Evolutionary conservation across 805 yeast genomes (phyloP).

Genomic region (Candida caryicola): DNA sequence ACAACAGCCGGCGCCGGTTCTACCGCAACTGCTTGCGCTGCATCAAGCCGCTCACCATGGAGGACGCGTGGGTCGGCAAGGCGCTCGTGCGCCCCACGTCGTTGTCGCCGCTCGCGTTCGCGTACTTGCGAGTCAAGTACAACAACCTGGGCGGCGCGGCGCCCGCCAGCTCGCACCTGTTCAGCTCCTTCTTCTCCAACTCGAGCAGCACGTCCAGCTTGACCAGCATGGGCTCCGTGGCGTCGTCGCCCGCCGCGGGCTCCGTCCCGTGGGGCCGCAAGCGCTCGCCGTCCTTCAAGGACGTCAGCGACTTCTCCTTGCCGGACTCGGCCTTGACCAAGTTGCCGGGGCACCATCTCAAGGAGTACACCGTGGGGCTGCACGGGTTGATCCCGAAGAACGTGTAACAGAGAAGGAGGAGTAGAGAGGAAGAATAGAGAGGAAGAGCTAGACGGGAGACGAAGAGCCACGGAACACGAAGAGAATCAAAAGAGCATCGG

Average conservation of each 20-base stretch:
- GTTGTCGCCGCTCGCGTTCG: slow-evolving; percentile 17
- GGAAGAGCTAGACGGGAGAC: too few relatives aligned
- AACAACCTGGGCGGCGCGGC: background rate
- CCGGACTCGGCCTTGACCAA: slow-evolving; percentile 26
- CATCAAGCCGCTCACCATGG: slow-evolving; percentile 50
- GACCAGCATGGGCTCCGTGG: slow-evolving; percentile 13
- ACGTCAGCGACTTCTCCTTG: slow-evolving; percentile 15
- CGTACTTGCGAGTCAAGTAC: slow-evolving; percentile 19
- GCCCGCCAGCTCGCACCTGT: background rate
- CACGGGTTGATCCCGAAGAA: slow-evolving; percentile 36
- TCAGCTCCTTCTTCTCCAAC: slow-evolving; percentile 7
- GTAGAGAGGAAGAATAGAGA: too few relatives aligned
- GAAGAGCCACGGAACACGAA: too few relatives aligned
- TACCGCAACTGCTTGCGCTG: slow-evolving; percentile 56
- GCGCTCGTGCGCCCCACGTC: slow-evolving; percentile 39
- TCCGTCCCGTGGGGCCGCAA: slow-evolving; percentile 7
- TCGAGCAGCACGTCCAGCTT: slow-evolving; percentile 17
- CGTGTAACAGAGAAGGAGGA: too few relatives aligned
- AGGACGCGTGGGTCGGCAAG: slow-evolving; percentile 54
- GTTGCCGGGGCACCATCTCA: slow-evolving; percentile 31
- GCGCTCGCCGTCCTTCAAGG: slow-evolving; percentile 16
- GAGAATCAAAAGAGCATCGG: too few relatives aligned
- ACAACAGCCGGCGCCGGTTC: slow-evolving; percentile 35
- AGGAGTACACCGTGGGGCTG: slow-evolving; percentile 34
- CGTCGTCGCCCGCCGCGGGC: background rate